Evolutionary conservation across 2,329 filamentous ascomycete species (phyloP), one percentile per base, ranked within the genome.

Genomic region (Fusarium nygamai): DNA sequence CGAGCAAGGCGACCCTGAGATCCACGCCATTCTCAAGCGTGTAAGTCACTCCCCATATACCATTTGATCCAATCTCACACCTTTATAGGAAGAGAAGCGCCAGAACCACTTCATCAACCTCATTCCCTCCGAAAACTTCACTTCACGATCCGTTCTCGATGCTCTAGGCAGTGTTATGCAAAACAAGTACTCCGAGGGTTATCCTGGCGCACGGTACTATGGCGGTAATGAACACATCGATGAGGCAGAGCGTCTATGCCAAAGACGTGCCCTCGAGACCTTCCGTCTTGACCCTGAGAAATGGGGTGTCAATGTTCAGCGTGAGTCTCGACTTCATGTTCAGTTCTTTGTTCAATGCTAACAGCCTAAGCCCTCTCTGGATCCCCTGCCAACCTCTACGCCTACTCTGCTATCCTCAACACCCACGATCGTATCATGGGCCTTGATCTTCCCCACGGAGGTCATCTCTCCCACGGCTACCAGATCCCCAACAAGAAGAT

Each of bases 81-180:
- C 8, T 9, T 44, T 50, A 2, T 36, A 97, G 93, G 96, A 98
- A 87, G 98, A 98, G 90, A 89, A 89, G 78, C 90, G 96, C 78
- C 96, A 98, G 84, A 97, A 97, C 84, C 94, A 98, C 84, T 98
- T 97, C 82, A 97, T 98, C 86, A 98, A 98, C 84, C 88, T 97
- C 69, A 97, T 97, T 74, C 94, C 94, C 31, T 97, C 94, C 19
- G 94, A 97, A 85, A 97, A 97, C 86, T 96, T 97, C 81, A 97
- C 94, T 34, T 96, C 94, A 10, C 92, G 95, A 83, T 94, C 94
- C 31, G 94, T 97, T 27, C 90, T 97, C 64, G 94, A 97, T 86
- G 94, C 94, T 36, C 86, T 97, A 69, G 94, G 94, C 75, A 96
- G 94, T 86, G 92, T 94, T 61, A 97, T 97, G 94, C 94, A 96